Percentiles rank a stretch among this genome's conserved stretches.
These are phyloP conservation scores for Polyporus tsugae DNA, from an alignment of 1,284 basidiomycete species.

Conservation along the genomic window DNA sequence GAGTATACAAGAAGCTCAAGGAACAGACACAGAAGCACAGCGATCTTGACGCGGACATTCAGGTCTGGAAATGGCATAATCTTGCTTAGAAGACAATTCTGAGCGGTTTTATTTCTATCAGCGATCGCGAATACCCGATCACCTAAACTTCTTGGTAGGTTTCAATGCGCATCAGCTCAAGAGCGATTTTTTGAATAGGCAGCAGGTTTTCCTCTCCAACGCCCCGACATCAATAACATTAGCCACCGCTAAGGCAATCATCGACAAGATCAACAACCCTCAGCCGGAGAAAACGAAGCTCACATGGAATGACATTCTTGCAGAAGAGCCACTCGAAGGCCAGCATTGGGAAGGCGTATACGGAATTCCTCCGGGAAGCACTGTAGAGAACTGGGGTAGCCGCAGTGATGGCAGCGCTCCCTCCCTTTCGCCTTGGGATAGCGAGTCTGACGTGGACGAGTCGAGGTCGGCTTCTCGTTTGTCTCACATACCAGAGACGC, in stretches of 20 bases:
- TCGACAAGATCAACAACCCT: constrained; percentile 57
- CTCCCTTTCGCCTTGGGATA: constrained; percentile 57
- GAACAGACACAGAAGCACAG: constrained; percentile 52
- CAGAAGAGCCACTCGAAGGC: constrained; percentile 80
- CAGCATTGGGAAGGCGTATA: constrained; percentile 79
- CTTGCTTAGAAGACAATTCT: neutral
- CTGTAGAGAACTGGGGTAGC: constrained; percentile 51
- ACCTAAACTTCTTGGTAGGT: constrained; percentile 74
- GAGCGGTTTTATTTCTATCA: constrained; percentile 37
- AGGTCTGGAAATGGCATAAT: constrained; percentile 46
- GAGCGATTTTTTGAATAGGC: constrained; percentile 7
- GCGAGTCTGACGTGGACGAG: constrained; percentile 51
- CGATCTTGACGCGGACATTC: constrained; percentile 73
- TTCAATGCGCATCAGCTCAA: neutral
- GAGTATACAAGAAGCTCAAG: constrained; percentile 59
- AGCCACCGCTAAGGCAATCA: constrained; percentile 57
- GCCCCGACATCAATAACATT: constrained; percentile 58
- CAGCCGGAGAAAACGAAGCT: constrained; percentile 49
- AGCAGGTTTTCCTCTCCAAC: constrained; percentile 63
- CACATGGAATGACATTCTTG: constrained; percentile 79
- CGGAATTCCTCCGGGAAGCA: constrained; percentile 52
- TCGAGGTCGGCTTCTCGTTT: constrained; percentile 56
- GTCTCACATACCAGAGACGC: constrained; percentile 50
- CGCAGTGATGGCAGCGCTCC: constrained; percentile 54
- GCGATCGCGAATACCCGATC: constrained; percentile 68